phyloP scores from a whole-genome alignment of 2,329 filamentous ascomycete genomes.

The Sclerotinia subarctica region DNA sequence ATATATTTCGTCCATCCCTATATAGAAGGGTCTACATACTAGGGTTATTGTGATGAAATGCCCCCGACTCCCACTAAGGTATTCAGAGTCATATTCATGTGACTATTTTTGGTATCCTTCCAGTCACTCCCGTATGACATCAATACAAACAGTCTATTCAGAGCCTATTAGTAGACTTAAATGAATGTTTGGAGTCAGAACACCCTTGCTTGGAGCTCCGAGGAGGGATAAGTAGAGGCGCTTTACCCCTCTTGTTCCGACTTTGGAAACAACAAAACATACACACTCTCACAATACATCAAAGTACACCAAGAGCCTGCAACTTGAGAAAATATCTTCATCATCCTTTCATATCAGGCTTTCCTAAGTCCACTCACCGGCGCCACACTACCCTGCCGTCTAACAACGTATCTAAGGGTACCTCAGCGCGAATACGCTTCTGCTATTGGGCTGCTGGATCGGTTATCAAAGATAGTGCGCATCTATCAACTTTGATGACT shows the following conservation, averaged over 20 bases:
- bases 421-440: neutral
- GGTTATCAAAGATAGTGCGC: neutral
- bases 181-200: neutral
- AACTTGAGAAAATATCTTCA: neutral
- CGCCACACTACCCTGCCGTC: too few species aligned
- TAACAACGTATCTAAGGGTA: neutral
- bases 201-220: neutral
- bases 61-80: too few species aligned
- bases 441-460: neutral
- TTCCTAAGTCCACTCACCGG: neutral
- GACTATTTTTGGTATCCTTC: too few species aligned
- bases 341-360: neutral
- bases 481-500: too few species aligned
- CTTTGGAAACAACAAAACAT: neutral
- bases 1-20: too few species aligned
- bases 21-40: too few species aligned
- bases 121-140: too few species aligned
- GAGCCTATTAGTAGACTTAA: neutral
- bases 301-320: neutral
- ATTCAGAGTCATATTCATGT: too few species aligned
- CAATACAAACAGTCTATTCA: neutral
- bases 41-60: too few species aligned
- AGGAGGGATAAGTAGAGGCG: neutral
- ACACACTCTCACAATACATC: neutral
- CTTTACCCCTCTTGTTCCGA: neutral